These are phyloP conservation scores for Phytophthora pistaciae DNA, from an alignment of 352 stramenopile species.

Conservation along the genomic window DNA sequence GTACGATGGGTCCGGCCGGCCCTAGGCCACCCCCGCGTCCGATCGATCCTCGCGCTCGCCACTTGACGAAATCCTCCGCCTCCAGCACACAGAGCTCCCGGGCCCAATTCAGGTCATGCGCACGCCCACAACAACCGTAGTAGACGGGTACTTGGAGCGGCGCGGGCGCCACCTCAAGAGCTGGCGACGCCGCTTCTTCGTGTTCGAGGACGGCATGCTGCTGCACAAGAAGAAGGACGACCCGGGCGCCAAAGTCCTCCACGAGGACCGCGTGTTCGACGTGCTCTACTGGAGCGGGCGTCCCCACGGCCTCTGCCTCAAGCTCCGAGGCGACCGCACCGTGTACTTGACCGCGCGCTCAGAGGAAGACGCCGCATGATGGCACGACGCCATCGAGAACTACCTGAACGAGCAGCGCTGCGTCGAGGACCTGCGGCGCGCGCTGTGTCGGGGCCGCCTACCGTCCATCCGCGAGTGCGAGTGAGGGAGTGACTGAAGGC, in stretches of 20 bases:
- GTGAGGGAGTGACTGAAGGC: conserved; percentile 13
- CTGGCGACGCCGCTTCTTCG: conserved; percentile 78
- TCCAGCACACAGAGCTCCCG: neutral
- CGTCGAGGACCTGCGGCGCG: conserved; percentile 56
- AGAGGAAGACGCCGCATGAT: conserved; percentile 58
- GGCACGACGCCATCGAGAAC: conserved; percentile 63
- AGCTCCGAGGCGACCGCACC: conserved; percentile 57
- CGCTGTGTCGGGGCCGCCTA: conserved; percentile 52
- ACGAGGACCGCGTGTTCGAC: conserved; percentile 65
- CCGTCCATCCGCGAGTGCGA: conserved; percentile 64
- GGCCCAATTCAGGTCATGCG: conserved; percentile 9
- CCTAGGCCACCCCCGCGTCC: neutral
- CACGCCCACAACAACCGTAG: neutral
- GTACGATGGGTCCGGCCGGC: conserved; percentile 16
- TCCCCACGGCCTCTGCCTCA: conserved; percentile 65
- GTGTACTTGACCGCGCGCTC: conserved; percentile 61
- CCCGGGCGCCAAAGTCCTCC: conserved; percentile 47
- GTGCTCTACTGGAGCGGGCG: conserved; percentile 71
- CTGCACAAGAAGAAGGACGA: conserved; percentile 68
- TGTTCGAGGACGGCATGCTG: conserved; percentile 68
- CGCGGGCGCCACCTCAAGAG: conserved; percentile 70
- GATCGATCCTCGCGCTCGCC: neutral
- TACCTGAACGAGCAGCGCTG: conserved; percentile 55
- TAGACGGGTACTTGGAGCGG: conserved; percentile 64
- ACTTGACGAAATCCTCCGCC: conserved; percentile 29